Conservation (phyloP, 2,329 filamentous ascomycete genomes). For the Didymella keratinophila region DNA sequence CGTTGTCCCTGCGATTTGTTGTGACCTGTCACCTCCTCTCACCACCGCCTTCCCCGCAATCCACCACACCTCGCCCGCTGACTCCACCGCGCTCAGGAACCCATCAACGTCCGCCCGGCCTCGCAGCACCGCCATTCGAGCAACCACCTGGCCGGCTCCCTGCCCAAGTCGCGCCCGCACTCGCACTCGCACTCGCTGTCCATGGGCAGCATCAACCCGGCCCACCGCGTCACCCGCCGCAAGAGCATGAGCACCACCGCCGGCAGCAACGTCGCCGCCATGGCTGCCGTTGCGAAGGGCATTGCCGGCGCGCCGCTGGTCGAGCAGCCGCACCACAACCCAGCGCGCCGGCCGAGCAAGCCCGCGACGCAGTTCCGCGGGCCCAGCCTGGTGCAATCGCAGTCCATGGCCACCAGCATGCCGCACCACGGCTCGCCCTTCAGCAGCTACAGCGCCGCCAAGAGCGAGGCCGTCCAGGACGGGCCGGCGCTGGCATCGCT, state of each 20-base stretch:
- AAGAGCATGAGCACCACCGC: constrained; percentile 89
- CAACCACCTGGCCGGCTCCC: constrained; percentile 62
- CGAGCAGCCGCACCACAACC: constrained; percentile 48
- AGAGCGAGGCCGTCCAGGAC: constrained; percentile 70
- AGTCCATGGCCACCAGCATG: constrained; percentile 72
- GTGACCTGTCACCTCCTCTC: background rate
- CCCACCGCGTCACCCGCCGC: constrained; percentile 86
- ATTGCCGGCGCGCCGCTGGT: constrained; percentile 67
- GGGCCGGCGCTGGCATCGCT: constrained; percentile 65
- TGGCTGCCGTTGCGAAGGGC: constrained; percentile 74
- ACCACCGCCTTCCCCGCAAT: constrained; percentile 19
- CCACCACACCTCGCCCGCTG: constrained; percentile 29
- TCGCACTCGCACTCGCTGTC: constrained; percentile 86
- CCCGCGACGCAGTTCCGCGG: constrained; percentile 55
- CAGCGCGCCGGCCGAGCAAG: constrained; percentile 74
- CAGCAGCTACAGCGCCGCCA: constrained; percentile 53
- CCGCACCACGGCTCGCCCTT: constrained; percentile 60
- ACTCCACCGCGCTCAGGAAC: constrained; percentile 45
- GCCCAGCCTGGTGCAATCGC: constrained; percentile 49
- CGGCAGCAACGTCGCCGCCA: constrained; percentile 74
- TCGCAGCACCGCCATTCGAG: constrained; percentile 59
- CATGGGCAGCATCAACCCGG: constrained; percentile 76
- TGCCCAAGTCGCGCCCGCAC: constrained; percentile 75
- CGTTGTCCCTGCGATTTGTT: background rate
- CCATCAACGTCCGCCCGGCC: constrained; percentile 54